These are phyloP conservation scores for Teratosphaeria gauchensis DNA, from an alignment of 2,329 filamentous ascomycete species.

Conservation along the genomic window DNA sequence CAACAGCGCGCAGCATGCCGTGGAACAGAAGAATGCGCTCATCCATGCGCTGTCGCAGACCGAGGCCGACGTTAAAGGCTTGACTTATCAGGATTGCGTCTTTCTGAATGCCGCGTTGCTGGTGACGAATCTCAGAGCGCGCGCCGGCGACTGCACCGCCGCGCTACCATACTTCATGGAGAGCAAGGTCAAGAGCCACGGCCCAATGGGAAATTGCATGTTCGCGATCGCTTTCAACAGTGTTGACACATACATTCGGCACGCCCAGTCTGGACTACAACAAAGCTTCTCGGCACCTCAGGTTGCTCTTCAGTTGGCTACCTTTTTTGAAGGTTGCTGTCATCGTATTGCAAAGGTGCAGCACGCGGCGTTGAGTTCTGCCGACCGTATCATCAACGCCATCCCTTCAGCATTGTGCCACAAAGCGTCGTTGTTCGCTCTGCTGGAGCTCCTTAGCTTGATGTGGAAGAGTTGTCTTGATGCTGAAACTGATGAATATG, in stretches of 20 bases:
- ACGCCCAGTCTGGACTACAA: slow-evolving; percentile 60
- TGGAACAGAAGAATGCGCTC: slow-evolving; percentile 72
- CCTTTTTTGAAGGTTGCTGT: slow-evolving; percentile 80
- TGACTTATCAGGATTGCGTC: slow-evolving; percentile 84
- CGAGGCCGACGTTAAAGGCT: slow-evolving; percentile 64
- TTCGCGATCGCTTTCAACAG: slow-evolving; percentile 55
- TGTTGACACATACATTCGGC: slow-evolving; percentile 68
- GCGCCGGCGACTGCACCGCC: slow-evolving; percentile 81
- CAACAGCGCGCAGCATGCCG: slow-evolving; percentile 66
- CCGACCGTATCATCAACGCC: slow-evolving; percentile 73
- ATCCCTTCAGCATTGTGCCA: slow-evolving; percentile 88
- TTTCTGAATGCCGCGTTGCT: slow-evolving; percentile 87
- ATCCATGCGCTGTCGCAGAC: slow-evolving; percentile 64
- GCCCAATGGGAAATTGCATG: slow-evolving; percentile 55
- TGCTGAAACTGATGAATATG: slow-evolving; percentile 86
- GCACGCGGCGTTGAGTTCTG: slow-evolving; percentile 70
- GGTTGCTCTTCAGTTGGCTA: slow-evolving; percentile 76
- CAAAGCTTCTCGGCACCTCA: slow-evolving; percentile 82
- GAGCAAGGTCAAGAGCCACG: slow-evolving; percentile 56
- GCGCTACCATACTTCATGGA: slow-evolving; percentile 91
- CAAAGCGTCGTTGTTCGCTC: slow-evolving; percentile 78
- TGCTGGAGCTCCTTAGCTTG: slow-evolving; percentile 82
- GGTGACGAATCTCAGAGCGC: slow-evolving; percentile 78
- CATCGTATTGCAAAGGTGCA: slow-evolving; percentile 90
- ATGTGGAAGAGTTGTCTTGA: slow-evolving; percentile 96